Base-by-base conservation (phyloP, 129 eudicot genomes). In the Lactuca sativa region DNA sequence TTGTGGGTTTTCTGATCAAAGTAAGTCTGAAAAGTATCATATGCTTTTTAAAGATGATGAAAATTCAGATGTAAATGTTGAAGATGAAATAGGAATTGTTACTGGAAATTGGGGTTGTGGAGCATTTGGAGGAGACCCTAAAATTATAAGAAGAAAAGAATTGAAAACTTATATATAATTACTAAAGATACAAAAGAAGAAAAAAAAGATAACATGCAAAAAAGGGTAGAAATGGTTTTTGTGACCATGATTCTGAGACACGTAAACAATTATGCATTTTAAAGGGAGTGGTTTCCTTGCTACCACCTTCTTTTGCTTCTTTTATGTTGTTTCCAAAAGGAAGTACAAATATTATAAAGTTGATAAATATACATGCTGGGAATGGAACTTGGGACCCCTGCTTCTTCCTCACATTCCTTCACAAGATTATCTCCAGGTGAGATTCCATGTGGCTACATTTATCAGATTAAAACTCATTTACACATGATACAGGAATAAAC, bases 81-180 rank as follows among this genome's bases (percentile, higher is more conserved):
- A 80, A 53, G 77, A 74, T 64, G 79, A 73, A 59, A 75, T 89
- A 72, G 99, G 99, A 25, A 79, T 95, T 70, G 93, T 48, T 10
- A 95, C 99, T 2, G 99, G 99, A 21, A 95, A 95, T 74, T 95
- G 99, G 99, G 99, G 99, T 48, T 90, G 99, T 83, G 97, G 99
- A 57, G 97, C 96, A 57, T 92, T 92, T 64, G 95, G 96, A 25
- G 98, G 96, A 44, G 98, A 92, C 78, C 98, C 98, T 71, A 90
- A 95, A 82, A 83, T 95, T 51, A 95, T n/a, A n/a, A n/a, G n/a
- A n/a, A n/a, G n/a, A n/a, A n/a, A n/a, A n/a, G n/a, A n/a, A n/a
- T n/a, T n/a, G n/a, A n/a, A n/a, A n/a, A n/a, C n/a, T n/a, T n/a
- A n/a, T n/a, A n/a, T n/a, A n/a, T n/a, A n/a, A n/a, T n/a, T n/a